phyloP scores from a whole-genome alignment of 202 grass and related monocot species.

The Hordeum pubiflorum region DNA sequence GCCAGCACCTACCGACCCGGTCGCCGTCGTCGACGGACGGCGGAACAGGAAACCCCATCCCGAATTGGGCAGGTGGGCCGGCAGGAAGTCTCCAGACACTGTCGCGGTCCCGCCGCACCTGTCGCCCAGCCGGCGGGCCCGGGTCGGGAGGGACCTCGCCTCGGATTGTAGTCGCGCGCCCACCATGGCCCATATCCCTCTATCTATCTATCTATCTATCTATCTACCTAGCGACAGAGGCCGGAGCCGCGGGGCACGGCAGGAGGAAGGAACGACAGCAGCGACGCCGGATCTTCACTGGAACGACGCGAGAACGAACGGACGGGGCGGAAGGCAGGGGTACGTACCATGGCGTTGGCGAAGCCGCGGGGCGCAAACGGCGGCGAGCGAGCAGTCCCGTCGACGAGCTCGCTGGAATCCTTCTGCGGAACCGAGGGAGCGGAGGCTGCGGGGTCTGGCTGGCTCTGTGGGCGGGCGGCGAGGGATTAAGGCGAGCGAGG shows the following conservation, averaged over 20 bases:
- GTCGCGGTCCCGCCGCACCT: background rate
- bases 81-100: background rate
- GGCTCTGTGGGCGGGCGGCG: background rate
- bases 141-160: background rate
- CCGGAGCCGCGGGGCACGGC: background rate
- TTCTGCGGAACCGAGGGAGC: background rate
- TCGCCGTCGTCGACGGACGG: background rate
- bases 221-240: background rate
- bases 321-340: background rate
- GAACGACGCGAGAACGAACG: background rate
- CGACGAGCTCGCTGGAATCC: background rate
- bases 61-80: background rate
- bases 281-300: background rate
- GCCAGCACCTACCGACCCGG: no score
- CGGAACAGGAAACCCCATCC: background rate
- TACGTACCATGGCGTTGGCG: background rate
- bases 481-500: background rate
- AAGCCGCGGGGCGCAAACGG: background rate
- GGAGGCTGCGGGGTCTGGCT: background rate
- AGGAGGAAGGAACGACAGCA: background rate
- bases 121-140: background rate
- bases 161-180: background rate
- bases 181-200: background rate
- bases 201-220: constrained; percentile 3
- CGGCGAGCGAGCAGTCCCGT: background rate